Base-by-base conservation (phyloP, 805 yeast species). In the Myxozyma nipponensis region DNA sequence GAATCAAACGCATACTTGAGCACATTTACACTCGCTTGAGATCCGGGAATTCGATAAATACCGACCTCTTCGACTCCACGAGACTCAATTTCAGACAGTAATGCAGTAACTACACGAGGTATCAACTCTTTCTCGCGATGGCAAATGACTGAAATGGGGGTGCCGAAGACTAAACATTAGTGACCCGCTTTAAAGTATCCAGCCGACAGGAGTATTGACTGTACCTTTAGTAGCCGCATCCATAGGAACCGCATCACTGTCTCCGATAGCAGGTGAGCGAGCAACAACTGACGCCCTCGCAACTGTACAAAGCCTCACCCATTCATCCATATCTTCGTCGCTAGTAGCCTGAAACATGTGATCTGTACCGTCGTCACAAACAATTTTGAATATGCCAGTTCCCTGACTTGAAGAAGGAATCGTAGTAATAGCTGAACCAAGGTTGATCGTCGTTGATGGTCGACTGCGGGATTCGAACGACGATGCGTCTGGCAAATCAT, bases 51-150 rank as follows among this genome's bases (percentile, higher is more conserved):
- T 65, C 98, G 79, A 66, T 91, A 91, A 13, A 91, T 73, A 17
- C 98, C 98, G 47, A 87, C 86, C 64, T 90, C 97, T 58, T 87
- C 89, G 25, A 91, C 66, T 0, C 98, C 58, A 47, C 90, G 78
- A n/a, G 73, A 69, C 66, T 91, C 98, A 57, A 91, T 85, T 59
- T 84, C 93, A 41, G 75, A 75, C 58, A 89, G 73, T 39, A 91
- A 69, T 49, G 76, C 75, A 32, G 76, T 80, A 49, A 90, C 79
- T 39, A 90, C 78, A 4, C 64, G 68, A 1, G 98, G 98, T 28
- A 82, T 70, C 1, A 68, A 54, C 0, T 80, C 69, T 7, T 77
- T 70, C 58, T 88, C 95, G 44, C 95, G 73, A 47, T 73, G 77
- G 65, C 96, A 88, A 3, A 89, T 78, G 56, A 79, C 80, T 30